Evolutionary conservation across 768 basidiomycete genomes (phyloP), one percentile per base, ranked within the genome.

Genomic region (Suillus subalutaceus): DNA sequence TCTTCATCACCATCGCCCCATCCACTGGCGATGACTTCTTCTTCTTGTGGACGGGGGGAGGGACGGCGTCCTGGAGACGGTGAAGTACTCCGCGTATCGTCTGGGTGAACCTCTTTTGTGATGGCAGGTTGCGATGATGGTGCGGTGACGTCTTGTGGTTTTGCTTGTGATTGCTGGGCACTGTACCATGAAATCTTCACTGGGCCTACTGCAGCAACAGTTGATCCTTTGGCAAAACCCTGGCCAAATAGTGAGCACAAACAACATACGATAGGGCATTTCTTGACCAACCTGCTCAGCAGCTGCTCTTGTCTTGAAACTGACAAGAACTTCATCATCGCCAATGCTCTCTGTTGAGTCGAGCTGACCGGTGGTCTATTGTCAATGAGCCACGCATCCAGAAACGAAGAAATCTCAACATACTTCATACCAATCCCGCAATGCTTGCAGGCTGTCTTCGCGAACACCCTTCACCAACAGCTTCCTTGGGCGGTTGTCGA

Each of bases 371-470:
- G 83, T 84, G 15, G 86, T 85, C 91, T 93, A 65, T 55, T 37
- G 59, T 40, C 65, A 5, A 69, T 65, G 59, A 75, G 20, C 20
- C 20, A 35, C 20, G 26, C 37, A 50, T 20, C 23, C 20, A 26
- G 10, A 43, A 43, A 43, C 20, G 41, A n/a, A 60, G 6, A 32
- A 5, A 60, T 60, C 2, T 26, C 6, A 16, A 69, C 79, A 26
- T 72, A 92, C 89, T 84, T 94, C 92, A 74, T 90, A 97, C 91
- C 93, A 96, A 70, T 92, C 89, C 68, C 85, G 86, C 66, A 96
- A 79, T 7, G 85, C 83, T 67, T 89, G 87, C 40, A 87, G 67
- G 38, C 81, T 80, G n/a, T 81, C 81, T 23, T 84, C 83, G 43
- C 81, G 77, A 10, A 86, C 86, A 44, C 90, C 92, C 72, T 92